Conservation (phyloP, 306 rosid genomes). For the cucumber (Cucumis sativus) region Cucumber_9930_V3 NC_026658.2:2588501-2589000, state of each 20-base stretch:
- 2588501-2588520: no score
- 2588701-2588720: background rate
- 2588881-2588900: background rate
- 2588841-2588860: background rate
- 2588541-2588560: background rate
- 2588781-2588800: background rate
- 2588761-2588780: background rate
- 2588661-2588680: background rate
- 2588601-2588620: background rate
- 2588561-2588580: background rate
- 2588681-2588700: background rate
- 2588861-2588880: background rate
- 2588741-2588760: background rate
- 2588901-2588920: background rate
- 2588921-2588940: background rate
- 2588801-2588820: background rate
- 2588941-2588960: background rate
- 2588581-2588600: background rate
- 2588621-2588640: background rate
- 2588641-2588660: background rate
- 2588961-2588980: background rate
- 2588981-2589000: background rate
- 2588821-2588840: background rate
- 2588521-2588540: background rate
- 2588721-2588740: background rate